A percentile compares a stretch with the other conserved stretches of the same genome.
These are phyloP conservation scores for Trichoderma koningii DNA, from an alignment of 2,329 filamentous ascomycete species.

Conservation along the genomic window DNA sequence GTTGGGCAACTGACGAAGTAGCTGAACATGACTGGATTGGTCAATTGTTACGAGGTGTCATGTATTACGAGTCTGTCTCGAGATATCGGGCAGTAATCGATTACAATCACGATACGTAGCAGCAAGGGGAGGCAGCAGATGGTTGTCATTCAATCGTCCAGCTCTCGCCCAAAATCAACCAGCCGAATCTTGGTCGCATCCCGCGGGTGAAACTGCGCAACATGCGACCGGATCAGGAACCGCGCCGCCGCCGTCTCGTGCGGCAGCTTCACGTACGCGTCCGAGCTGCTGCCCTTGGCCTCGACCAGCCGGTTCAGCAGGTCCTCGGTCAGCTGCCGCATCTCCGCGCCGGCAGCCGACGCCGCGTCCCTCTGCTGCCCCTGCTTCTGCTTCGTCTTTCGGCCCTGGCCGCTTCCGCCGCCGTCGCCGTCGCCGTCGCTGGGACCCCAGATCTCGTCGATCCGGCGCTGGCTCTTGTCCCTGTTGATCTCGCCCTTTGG, in stretches of 20 bases:
- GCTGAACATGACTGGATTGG: neutral
- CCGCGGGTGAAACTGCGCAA: conserved; percentile 65
- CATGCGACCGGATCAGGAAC: conserved; percentile 65
- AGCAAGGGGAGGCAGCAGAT: neutral
- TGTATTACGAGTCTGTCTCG: neutral
- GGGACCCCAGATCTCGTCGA: conserved; percentile 65
- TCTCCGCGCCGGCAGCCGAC: conserved; percentile 55
- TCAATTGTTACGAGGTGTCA: neutral
- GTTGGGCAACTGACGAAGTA: neutral
- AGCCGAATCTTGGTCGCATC: conserved; percentile 62
- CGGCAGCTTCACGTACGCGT: conserved; percentile 59
- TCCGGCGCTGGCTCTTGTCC: conserved; percentile 59
- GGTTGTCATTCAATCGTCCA: conserved; percentile 48
- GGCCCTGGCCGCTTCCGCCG: conserved; percentile 28
- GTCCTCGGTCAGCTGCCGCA: conserved; percentile 61
- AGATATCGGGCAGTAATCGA: neutral
- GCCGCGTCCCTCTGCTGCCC: conserved; percentile 46
- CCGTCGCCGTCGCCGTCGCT: conserved; percentile 30
- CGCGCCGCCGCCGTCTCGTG: conserved; percentile 64
- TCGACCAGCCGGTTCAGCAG: conserved; percentile 61
- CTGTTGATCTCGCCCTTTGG: conserved; percentile 44
- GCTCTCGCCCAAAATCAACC: conserved; percentile 64
- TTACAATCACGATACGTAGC: neutral
- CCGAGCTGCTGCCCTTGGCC: conserved; percentile 55
- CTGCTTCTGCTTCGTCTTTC: conserved; percentile 28